phyloP scores from a whole-genome alignment of 768 basidiomycete genomes.

The Tylopilus intermedius region DNA sequence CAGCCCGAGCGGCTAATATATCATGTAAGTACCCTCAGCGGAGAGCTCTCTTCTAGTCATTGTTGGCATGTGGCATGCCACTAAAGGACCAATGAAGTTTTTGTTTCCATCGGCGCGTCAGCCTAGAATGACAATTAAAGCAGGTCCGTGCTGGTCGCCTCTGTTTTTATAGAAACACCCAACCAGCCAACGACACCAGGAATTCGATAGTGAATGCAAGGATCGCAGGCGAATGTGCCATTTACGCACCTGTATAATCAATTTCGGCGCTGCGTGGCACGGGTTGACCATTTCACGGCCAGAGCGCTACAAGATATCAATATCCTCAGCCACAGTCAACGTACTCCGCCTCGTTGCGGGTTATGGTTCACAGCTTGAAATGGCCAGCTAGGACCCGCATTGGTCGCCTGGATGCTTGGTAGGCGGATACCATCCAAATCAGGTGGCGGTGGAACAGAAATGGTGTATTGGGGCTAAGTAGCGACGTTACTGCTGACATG shows the following conservation, averaged over 20 bases:
- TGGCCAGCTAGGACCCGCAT: slow-evolving; percentile 40
- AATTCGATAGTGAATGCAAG: no score
- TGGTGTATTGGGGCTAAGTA: slow-evolving; percentile 55
- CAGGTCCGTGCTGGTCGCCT: no score
- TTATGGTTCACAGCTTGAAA: slow-evolving; percentile 37
- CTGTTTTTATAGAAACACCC: no score
- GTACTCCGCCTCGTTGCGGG: background rate
- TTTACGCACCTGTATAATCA: background rate
- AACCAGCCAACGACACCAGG: no score
- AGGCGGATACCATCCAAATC: slow-evolving; percentile 44
- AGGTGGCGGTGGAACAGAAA: slow-evolving; percentile 42
- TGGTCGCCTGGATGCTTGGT: slow-evolving; percentile 35
- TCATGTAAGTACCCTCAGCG: background rate
- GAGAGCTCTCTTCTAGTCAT: background rate
- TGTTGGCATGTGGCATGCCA: background rate
- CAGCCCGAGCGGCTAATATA: no score
- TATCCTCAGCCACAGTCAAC: background rate
- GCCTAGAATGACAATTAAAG: no score
- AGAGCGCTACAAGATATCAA: background rate
- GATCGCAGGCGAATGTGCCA: no score
- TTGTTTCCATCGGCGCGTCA: no score
- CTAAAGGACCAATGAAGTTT: no score
- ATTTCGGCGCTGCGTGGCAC: background rate
- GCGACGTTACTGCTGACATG: slow-evolving; percentile 2
- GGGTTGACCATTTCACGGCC: background rate